These are phyloP conservation scores for Coemansia sp. DNA, from an alignment of 192 early-diverging fungal species.

Conservation along the genomic window DNA sequence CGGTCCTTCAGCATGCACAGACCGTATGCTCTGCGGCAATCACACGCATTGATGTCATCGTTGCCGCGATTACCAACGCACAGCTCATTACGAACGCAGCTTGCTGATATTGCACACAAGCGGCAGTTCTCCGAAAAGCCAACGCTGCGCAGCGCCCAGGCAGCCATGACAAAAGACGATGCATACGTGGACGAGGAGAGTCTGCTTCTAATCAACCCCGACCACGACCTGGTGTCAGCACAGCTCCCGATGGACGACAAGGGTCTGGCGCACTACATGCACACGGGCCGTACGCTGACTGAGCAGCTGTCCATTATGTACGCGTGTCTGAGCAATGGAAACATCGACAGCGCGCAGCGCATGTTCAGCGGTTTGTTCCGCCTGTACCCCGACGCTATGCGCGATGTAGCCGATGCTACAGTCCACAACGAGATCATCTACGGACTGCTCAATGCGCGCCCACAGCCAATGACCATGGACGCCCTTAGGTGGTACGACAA, in stretches of 20 bases:
- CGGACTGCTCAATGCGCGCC: conserved; percentile 59
- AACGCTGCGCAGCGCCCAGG: conserved; percentile 10
- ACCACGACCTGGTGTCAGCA: conserved; percentile 14
- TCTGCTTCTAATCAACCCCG: conserved; percentile 21
- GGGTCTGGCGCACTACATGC: conserved; percentile 29
- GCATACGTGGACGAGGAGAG: conserved; percentile 14
- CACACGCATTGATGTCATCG: background rate
- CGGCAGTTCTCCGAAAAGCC: conserved; percentile 23
- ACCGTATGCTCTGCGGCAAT: conserved; percentile 1
- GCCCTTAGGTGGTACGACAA: conserved; percentile 74
- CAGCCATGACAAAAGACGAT: conserved; percentile 13
- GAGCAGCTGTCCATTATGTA: conserved; percentile 79
- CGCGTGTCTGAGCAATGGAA: conserved; percentile 73
- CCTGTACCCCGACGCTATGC: conserved; percentile 69
- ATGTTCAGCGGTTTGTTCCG: conserved; percentile 67
- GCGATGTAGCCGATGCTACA: conserved; percentile 62
- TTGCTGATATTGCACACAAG: background rate
- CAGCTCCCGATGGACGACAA: conserved; percentile 21
- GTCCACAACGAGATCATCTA: conserved; percentile 86
- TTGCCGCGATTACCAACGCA: background rate
- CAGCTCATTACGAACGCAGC: background rate
- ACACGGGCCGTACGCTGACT: conserved; percentile 52
- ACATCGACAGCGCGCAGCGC: conserved; percentile 70
- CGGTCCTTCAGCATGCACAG: conserved; percentile 9
- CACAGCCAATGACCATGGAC: conserved; percentile 55